Conservation (phyloP, 768 basidiomycete species). For the Pulveroboletus sp. region DNA sequence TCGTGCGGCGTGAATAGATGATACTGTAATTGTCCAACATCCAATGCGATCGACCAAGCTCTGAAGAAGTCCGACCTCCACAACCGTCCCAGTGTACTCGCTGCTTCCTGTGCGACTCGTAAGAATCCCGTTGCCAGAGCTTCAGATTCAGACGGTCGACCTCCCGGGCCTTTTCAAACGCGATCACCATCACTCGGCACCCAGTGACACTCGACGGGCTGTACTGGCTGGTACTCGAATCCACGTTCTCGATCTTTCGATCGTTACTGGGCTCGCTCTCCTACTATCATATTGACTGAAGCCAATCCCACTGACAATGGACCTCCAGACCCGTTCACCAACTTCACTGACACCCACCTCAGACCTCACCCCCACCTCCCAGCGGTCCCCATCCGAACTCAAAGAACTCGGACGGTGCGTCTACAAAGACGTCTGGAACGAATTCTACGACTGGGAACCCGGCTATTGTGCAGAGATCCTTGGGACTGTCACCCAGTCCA, state of each 20-base stretch:
- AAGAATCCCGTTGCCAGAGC: no score
- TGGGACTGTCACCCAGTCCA: constrained; percentile 7
- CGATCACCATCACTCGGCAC: no score
- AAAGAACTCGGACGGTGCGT: constrained; percentile 24
- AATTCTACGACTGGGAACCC: constrained; percentile 46
- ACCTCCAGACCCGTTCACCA: constrained; percentile 16
- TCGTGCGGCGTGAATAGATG: neutral
- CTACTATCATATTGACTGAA: neutral
- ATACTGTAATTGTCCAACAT: no score
- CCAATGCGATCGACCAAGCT: no score
- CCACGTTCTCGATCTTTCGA: neutral
- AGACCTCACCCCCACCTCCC: neutral
- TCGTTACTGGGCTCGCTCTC: no score
- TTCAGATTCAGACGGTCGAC: no score
- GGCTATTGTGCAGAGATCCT: constrained; percentile 26
- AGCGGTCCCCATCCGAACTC: constrained; percentile 8
- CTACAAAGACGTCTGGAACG: constrained; percentile 38
- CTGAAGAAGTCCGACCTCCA: no score
- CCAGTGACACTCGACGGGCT: no score
- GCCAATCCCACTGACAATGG: constrained; percentile 5
- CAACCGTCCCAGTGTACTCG: no score
- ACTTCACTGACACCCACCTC: neutral
- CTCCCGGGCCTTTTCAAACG: no score
- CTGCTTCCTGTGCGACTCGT: no score
- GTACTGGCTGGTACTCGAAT: neutral